Evolutionary conservation across 2,329 filamentous ascomycete species (phyloP), one percentile per base, ranked within the genome.

Genomic region (Ascochyta koolunga): DNA sequence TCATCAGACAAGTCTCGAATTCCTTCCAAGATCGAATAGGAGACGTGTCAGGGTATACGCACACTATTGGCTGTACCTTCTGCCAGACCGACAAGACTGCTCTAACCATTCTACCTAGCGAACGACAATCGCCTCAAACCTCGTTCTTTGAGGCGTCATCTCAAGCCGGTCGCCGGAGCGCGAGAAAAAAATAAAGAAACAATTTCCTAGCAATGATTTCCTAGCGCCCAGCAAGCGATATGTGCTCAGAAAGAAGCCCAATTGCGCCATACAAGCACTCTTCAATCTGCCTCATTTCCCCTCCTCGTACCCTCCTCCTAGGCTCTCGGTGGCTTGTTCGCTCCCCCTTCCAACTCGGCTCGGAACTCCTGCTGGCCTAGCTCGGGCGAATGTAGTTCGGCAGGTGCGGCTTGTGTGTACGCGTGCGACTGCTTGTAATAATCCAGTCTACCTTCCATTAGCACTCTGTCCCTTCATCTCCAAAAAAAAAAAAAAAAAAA

Each of bases 341-440:
- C 25, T 42, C 25, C 29, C 16, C 61, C 69, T 27, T 69, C 68
- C 41, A 72, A 36, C 37, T 71, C 69, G 3, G 60, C 65, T 10
- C 62, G 54, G 37, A 66, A 70, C 15, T 44, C 48, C 31, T 67
- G 57, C 40, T 66, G 59, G 24, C 51, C 60, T 16, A 60, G 62
- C 31, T 56, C 38, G 8, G 68, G 66, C 21, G 61, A 65, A 21
- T 61, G 62, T 50, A 72, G 42, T 36, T 71, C 69, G 7, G 40
- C 58, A 5, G 60, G 57, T 11, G 39, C 27, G 3, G 42, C n/a
- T 4, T 53, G 45, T n/a, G 25, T 45, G 16, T 54, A 46, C 33
- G 45, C 47, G 18, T 60, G 56, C 5, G 44, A 58, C n/a, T 64
- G 55, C 44, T 68, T 67, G 11, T 62, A 41, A 29, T 69, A 61